Evolutionary conservation across 108 stramenopile species (phyloP).

Genomic region (Fistulifera solaris): DNA sequence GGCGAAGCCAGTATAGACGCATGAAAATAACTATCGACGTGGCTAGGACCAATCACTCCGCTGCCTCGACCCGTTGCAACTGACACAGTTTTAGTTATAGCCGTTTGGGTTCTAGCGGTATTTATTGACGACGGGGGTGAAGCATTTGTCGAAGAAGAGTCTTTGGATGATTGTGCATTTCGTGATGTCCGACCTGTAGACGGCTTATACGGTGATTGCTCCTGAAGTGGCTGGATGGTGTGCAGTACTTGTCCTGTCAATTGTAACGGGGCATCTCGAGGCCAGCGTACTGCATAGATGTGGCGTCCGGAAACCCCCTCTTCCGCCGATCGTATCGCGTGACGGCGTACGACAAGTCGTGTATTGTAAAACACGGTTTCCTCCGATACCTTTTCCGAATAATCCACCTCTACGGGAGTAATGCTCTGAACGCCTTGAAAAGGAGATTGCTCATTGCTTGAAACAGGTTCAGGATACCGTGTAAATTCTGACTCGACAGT

Average conservation of each 20-base stretch:
- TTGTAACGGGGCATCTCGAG: conserved; percentile 6
- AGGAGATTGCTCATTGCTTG: too few species aligned
- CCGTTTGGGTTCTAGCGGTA: too few species aligned
- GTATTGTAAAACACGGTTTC: conserved; percentile 15
- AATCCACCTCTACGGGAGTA: too few species aligned
- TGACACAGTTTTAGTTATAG: too few species aligned
- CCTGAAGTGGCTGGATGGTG: conserved; percentile 2
- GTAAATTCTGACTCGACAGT: background rate
- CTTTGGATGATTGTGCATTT: background rate
- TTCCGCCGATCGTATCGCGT: conserved; percentile 15
- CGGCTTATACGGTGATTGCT: conserved; percentile 5
- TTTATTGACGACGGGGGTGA: too few species aligned
- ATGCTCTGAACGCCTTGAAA: too few species aligned
- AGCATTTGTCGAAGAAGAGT: too few species aligned
- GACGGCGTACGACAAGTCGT: conserved; percentile 24
- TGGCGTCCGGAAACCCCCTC: conserved; percentile 20
- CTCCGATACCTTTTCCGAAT: background rate
- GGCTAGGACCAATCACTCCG: too few species aligned
- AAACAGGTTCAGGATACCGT: too few species aligned
- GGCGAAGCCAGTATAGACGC: conserved; percentile 8
- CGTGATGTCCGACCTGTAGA: conserved; percentile 12
- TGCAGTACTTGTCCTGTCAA: background rate
- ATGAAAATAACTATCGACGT: too few species aligned
- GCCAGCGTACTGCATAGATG: conserved; percentile 46
- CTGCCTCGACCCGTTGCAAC: too few species aligned